Evolutionary conservation across 306 rosid genomes (phyloP).

Genomic region (Casuarina equisetifolia): DNA sequence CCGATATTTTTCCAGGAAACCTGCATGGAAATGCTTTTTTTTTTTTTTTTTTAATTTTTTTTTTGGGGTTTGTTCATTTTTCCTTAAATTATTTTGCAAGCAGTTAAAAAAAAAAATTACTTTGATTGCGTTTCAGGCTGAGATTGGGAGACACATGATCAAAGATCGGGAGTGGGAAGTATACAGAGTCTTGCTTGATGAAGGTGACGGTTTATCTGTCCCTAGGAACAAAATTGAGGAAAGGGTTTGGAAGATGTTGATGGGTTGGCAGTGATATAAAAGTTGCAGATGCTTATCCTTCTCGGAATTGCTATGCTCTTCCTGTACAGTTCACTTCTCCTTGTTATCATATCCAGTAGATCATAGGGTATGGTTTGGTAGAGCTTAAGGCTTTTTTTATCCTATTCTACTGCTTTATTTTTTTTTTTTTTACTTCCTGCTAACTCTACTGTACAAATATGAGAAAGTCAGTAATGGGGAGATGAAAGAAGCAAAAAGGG

Average conservation of each 20-base stretch:
- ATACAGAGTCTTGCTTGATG: constrained; percentile 86
- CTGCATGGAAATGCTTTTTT: background rate
- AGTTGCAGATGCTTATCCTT: constrained; percentile 20
- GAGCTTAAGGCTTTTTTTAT: constrained; percentile 18
- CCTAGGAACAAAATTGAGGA: constrained; percentile 66
- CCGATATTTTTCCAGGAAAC: background rate
- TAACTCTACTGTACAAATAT: constrained; percentile 38
- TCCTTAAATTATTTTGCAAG: too few relatives aligned
- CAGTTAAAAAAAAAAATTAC: background rate
- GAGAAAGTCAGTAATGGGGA: constrained; percentile 27
- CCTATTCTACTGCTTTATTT: constrained; percentile 19
- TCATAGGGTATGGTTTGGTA: constrained; percentile 19
- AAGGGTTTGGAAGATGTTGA: constrained; percentile 84
- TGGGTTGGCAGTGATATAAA: constrained; percentile 82
- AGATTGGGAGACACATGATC: constrained; percentile 69
- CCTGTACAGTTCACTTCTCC: constrained; percentile 43
- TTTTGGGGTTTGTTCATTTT: background rate
- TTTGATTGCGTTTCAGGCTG: constrained; percentile 55
- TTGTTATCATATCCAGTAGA: constrained; percentile 23
- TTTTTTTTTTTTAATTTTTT: constrained; percentile 11
- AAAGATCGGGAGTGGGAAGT: constrained; percentile 92
- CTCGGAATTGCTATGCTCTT: constrained; percentile 6
- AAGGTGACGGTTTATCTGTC: constrained; percentile 57
- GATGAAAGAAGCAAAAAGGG: constrained; percentile 19
- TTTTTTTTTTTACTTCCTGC: constrained; percentile 1